phyloP scores from a whole-genome alignment of 2,329 filamentous ascomycete genomes.

The Sordariomycetes sp. region DNA sequence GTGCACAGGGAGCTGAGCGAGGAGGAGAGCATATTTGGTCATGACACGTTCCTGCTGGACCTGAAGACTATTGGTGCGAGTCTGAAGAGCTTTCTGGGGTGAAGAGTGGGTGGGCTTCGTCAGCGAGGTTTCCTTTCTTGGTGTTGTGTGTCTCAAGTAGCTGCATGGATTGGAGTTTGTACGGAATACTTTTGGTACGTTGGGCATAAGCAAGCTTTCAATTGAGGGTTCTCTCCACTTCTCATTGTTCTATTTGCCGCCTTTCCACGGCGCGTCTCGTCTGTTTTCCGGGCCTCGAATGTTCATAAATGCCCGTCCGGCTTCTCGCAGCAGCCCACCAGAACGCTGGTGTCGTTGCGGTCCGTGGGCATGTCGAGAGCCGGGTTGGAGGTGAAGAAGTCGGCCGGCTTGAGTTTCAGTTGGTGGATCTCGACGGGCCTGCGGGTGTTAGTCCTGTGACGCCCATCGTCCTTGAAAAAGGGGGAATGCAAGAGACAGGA shows the following conservation, averaged over 20 bases:
- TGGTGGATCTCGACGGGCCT: constrained; percentile 35
- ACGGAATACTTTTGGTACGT: neutral
- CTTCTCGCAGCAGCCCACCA: constrained; percentile 12
- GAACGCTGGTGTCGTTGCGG: constrained; percentile 23
- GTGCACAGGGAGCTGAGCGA: constrained; percentile 86
- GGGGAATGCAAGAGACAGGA: neutral
- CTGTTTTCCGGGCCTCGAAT: neutral
- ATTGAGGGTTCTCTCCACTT: neutral
- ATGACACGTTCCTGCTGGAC: constrained; percentile 92
- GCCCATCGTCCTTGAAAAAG: neutral
- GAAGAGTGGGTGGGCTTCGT: constrained; percentile 4
- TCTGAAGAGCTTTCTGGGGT: constrained; percentile 66
- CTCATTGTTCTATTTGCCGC: neutral
- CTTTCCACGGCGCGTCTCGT: neutral
- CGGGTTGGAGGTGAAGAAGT: constrained; percentile 33
- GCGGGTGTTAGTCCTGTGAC: neutral
- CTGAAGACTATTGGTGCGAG: constrained; percentile 82
- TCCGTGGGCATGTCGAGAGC: constrained; percentile 28
- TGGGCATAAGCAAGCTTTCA: neutral
- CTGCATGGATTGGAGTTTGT: neutral
- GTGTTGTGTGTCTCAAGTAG: neutral
- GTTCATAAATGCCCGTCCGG: neutral
- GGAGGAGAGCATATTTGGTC: constrained; percentile 87
- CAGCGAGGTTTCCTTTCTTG: neutral
- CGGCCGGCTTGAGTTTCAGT: constrained; percentile 27